A percentile compares a stretch with the other conserved stretches of the same genome.
Conservation (phyloP, 345 rosid genomes). For the Rhodomyrtus tomentosa region DNA sequence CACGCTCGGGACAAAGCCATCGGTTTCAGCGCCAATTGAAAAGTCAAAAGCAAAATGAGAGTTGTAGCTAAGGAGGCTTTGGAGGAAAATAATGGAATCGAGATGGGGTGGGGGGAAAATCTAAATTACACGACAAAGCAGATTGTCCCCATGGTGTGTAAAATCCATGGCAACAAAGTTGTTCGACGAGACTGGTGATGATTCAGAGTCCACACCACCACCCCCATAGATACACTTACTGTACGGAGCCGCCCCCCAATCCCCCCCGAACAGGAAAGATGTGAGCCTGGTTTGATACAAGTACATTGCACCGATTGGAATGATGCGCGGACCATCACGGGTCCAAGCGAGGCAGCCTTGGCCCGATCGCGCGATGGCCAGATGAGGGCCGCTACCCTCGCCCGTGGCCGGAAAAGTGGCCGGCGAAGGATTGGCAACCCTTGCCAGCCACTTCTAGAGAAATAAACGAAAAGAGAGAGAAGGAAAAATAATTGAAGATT, state of each 20-base stretch:
- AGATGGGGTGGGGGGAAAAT: background rate
- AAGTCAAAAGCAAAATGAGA: conserved; percentile 7
- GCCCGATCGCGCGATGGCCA: too few species aligned
- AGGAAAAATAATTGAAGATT: too few species aligned
- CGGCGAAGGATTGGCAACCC: too few species aligned
- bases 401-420: too few species aligned
- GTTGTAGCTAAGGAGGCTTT: background rate
- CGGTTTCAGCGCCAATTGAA: conserved; percentile 5
- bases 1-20: conserved; percentile 28
- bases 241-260: background rate
- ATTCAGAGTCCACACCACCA: background rate
- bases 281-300: background rate
- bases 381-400: too few species aligned
- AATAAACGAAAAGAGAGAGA: too few species aligned
- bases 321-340: too few species aligned
- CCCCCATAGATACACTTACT: background rate
- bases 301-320: background rate
- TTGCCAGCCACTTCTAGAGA: too few species aligned
- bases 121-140: background rate
- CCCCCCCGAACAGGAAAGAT: background rate
- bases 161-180: background rate
- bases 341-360: too few species aligned
- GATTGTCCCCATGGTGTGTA: background rate
- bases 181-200: background rate
- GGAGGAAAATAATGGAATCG: background rate